A percentile compares a stretch with the other conserved stretches of the same genome.
Evolutionary conservation across 805 yeast genomes (phyloP).

Genomic region (Zygosaccharomyces kombuchaensis): DNA sequence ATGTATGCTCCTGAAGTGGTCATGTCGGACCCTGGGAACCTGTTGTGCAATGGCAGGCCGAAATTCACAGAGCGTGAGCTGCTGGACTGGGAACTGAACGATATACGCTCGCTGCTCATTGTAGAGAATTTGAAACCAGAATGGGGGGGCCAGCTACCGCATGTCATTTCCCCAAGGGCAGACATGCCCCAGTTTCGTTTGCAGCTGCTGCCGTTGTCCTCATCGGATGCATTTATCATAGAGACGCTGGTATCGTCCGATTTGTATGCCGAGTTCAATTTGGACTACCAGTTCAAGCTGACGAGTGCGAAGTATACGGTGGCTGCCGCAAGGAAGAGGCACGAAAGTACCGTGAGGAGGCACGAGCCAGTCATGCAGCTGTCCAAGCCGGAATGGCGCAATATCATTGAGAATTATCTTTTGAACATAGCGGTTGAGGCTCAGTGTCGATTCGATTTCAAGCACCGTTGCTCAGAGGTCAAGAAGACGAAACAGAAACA

Average conservation of each 20-base stretch:
- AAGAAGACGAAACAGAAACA: constrained; percentile 39
- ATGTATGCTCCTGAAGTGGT: constrained; percentile 57
- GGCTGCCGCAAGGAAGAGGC: constrained; percentile 50
- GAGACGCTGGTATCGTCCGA: constrained; percentile 52
- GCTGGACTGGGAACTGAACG: constrained; percentile 69
- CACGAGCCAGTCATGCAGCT: constrained; percentile 34
- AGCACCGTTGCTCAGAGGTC: constrained; percentile 44
- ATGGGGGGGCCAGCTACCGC: constrained; percentile 54
- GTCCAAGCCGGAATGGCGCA: constrained; percentile 65
- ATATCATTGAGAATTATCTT: constrained; percentile 65
- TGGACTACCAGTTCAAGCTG: constrained; percentile 48
- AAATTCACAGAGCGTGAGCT: constrained; percentile 57
- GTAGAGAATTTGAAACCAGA: constrained; percentile 46
- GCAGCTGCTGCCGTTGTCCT: constrained; percentile 48
- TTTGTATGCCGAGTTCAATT: constrained; percentile 59
- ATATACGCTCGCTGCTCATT: constrained; percentile 59
- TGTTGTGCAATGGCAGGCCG: constrained; percentile 56
- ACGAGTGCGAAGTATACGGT: constrained; percentile 64
- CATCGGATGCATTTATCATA: constrained; percentile 47
- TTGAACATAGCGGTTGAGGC: constrained; percentile 64
- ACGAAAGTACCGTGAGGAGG: constrained; percentile 32
- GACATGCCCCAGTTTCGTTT: constrained; percentile 42
- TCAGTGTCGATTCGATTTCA: constrained; percentile 65
- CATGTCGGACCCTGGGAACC: constrained; percentile 37
- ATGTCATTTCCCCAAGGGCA: constrained; percentile 26